A percentile compares a stretch with the other conserved stretches of the same genome.
These are phyloP conservation scores for Sarocladiaceae sp. DNA, from an alignment of 2,329 filamentous ascomycete genomes.

Conservation along the genomic window DNA sequence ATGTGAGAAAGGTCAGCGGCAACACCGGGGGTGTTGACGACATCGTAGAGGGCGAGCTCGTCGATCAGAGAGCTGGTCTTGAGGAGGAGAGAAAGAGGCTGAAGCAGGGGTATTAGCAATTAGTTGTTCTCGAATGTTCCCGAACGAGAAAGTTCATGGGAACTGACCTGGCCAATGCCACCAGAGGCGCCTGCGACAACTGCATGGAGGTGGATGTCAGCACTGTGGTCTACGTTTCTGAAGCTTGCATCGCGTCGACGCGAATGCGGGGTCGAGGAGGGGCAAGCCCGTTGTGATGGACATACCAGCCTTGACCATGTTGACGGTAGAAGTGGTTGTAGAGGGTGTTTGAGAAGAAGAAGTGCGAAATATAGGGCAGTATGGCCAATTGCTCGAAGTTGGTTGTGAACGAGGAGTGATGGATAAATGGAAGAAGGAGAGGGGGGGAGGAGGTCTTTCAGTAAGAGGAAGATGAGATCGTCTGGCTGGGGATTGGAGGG, in stretches of 20 bases:
- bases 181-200: conserved; percentile 92
- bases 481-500: not conserved
- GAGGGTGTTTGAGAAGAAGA: not conserved
- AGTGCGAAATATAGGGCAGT: not conserved
- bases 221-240: not conserved
- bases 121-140: not conserved
- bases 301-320: conserved; percentile 59
- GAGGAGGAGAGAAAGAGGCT: conserved; percentile 94
- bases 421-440: not conserved
- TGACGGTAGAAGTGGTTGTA: conserved; percentile 21
- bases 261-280: conserved; percentile 20
- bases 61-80: conserved; percentile 85
- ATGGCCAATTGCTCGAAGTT: not conserved
- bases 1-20: conserved; percentile 96
- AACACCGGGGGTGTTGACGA: conserved; percentile 96
- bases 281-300: conserved; percentile 11
- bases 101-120: conserved; percentile 14
- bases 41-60: conserved; percentile 97
- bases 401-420: no score
- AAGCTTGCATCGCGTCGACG: not conserved
- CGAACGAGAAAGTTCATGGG: not conserved
- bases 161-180: conserved; percentile 90
- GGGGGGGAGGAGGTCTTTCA: not conserved
- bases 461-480: not conserved
- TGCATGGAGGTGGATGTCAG: conserved; percentile 21